Base-by-base conservation (phyloP, 2,329 filamentous ascomycete species). In the Westerdykella sp. region DNA sequence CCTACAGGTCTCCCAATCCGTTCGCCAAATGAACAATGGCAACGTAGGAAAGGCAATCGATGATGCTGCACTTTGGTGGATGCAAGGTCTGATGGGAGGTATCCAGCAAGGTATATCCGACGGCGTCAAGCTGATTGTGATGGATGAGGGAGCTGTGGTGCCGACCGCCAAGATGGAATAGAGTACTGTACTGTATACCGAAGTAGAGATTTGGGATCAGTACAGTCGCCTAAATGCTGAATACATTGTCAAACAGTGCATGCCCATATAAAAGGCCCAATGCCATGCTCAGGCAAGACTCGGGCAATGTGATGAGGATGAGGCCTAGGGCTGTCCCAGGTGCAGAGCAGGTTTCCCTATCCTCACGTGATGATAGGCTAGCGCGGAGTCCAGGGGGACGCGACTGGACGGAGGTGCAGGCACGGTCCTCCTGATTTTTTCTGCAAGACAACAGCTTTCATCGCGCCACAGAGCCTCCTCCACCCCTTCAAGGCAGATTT, bases 41-140 rank as follows among this genome's bases (percentile, higher is more conserved):
- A 77, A 73, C 46, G 67, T 85, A n/a, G 81, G 81, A 0, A 73
- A 79, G 47, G 69, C 72, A 3, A 59, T 85, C 16, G 72, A 75
- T 14, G 76, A 78, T 25, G 57, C 77, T 9, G 73, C 75, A 2
- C 60, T 75, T 3, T 87, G 83, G 79, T 75, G 80, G 55, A 63
- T 84, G 1, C 74, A 82, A 48, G 78, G 80, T 15, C 68, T 87
- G 40, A 74, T 79, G 2, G 81, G 80, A 12, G 85, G 84, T 0
- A 69, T 87, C 34, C 79, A 80, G 53, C 81, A 87, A 52, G 82
- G 84, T 5, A 69, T 73, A 30, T 73, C 71, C 1, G 74, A 80
- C 47, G 78, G 78, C 0, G 68, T 80, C 61, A 59, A 10, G 25
- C 25, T 28, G 9, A 28, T 66, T 15, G 65, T 74, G 34, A 47